Conservation (phyloP, 2,329 filamentous ascomycete genomes). For the Cercospora sp. region DNA sequence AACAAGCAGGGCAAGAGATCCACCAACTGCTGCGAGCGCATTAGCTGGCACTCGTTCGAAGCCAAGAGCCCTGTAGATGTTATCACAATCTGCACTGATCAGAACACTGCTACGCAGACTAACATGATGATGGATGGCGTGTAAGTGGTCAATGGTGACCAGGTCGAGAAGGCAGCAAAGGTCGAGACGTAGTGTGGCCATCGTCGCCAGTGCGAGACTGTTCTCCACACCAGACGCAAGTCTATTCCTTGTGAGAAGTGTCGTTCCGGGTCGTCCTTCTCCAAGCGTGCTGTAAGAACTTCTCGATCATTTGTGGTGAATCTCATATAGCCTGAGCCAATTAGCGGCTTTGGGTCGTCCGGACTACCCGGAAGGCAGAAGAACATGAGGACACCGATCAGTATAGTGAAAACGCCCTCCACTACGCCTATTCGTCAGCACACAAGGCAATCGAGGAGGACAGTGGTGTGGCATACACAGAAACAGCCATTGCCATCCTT, state of each 20-base stretch:
- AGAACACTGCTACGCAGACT: background rate
- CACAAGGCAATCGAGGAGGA: background rate
- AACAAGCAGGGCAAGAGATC: slow-evolving; percentile 49
- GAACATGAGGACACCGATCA: slow-evolving; percentile 2
- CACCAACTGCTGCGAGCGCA: slow-evolving; percentile 47
- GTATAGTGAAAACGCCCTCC: slow-evolving; percentile 8
- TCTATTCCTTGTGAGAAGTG: background rate
- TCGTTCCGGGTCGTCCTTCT: background rate
- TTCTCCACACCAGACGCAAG: slow-evolving; percentile 8
- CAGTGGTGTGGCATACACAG: background rate
- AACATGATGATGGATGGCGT: slow-evolving; percentile 47
- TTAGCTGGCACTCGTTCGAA: slow-evolving; percentile 52
- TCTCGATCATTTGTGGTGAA: slow-evolving; percentile 3
- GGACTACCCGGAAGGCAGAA: slow-evolving; percentile 11
- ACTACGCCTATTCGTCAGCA: background rate
- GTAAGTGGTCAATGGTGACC: slow-evolving; percentile 56
- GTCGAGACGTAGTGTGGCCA: slow-evolving; percentile 35
- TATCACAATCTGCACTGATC: background rate
- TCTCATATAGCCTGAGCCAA: slow-evolving; percentile 1
- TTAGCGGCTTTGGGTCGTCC: slow-evolving; percentile 8
- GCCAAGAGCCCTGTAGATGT: slow-evolving; percentile 36
- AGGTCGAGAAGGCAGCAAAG: slow-evolving; percentile 55
- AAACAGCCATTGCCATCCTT: slow-evolving; percentile 16
- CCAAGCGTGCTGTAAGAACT: background rate
- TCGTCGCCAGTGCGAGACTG: slow-evolving; percentile 10